These are phyloP conservation scores for Artemisia argyi DNA, from an alignment of 129 eudicot species.

Conservation along the genomic window DNA sequence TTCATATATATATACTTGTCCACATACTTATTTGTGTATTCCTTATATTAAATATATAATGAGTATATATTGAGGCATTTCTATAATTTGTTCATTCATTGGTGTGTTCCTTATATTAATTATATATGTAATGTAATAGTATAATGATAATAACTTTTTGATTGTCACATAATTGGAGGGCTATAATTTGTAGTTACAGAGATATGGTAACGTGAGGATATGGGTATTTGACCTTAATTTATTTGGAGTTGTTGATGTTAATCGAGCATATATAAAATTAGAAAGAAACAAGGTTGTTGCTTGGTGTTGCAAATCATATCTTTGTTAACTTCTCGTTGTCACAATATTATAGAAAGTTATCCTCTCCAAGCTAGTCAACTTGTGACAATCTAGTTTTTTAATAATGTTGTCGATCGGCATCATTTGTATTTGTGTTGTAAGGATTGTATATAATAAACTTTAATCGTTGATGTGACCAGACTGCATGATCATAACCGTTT, in stretches of 20 bases:
- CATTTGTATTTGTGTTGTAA: constrained; percentile 13
- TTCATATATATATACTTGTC: no score
- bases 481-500: no score
- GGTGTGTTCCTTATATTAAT: neutral
- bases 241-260: constrained; percentile 10
- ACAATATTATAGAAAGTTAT: neutral
- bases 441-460: neutral
- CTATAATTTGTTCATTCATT: neutral
- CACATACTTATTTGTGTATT: no score
- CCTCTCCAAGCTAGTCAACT: constrained; percentile 14
- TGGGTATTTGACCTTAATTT: constrained; percentile 2
- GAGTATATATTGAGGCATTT: neutral
- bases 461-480: neutral
- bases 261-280: neutral
- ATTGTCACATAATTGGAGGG: neutral
- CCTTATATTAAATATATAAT: no score
- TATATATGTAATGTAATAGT: neutral
- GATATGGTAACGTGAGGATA: constrained; percentile 6
- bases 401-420: constrained; percentile 1
- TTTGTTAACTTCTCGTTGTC: constrained; percentile 6
- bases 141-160: neutral
- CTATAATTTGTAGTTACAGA: neutral
- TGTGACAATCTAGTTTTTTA: neutral
- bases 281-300: neutral
- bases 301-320: constrained; percentile 3